A percentile compares a stretch with the other conserved stretches of the same genome.
These are phyloP conservation scores for Pseudoscleropodium purum DNA, from an alignment of 225 moss, liverwort and hornwort species.

Conservation along the genomic window DNA sequence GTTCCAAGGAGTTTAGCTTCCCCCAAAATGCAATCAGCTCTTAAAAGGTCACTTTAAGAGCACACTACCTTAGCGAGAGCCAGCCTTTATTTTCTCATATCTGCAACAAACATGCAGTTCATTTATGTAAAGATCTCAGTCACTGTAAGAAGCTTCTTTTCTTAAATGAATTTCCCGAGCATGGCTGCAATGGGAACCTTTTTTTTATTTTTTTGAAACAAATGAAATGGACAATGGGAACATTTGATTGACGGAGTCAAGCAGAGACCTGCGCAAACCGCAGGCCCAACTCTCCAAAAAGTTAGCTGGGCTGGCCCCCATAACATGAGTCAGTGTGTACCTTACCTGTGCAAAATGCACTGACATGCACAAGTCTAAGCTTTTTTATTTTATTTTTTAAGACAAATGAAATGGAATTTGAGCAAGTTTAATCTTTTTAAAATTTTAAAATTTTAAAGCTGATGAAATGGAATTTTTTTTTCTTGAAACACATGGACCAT, in stretches of 20 bases:
- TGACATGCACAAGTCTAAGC: not conserved
- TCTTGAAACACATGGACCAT: no score
- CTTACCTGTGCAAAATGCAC: not conserved
- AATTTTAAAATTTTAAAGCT: no score
- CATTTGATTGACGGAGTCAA: not conserved
- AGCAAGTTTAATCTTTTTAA: no score
- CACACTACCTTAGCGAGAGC: no score
- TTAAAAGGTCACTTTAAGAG: no score
- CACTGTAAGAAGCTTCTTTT: not conserved
- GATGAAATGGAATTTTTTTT: no score
- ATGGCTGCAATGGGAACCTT: not conserved
- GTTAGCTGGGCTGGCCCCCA: not conserved
- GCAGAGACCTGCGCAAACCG: not conserved
- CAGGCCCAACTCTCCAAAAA: not conserved
- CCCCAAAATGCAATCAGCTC: no score
- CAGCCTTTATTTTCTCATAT: no score
- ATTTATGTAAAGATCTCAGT: not conserved
- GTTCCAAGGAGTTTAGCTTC: no score
- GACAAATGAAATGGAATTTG: no score
- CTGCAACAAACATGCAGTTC: rapidly evolving
- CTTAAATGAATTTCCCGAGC: not conserved
- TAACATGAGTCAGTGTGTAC: not conserved
- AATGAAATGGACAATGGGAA: not conserved
- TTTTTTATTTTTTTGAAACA: no score
- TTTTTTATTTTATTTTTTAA: no score